phyloP scores from a whole-genome alignment of 106 monocot genomes.

The Alisma plantagoaquatica region DNA sequence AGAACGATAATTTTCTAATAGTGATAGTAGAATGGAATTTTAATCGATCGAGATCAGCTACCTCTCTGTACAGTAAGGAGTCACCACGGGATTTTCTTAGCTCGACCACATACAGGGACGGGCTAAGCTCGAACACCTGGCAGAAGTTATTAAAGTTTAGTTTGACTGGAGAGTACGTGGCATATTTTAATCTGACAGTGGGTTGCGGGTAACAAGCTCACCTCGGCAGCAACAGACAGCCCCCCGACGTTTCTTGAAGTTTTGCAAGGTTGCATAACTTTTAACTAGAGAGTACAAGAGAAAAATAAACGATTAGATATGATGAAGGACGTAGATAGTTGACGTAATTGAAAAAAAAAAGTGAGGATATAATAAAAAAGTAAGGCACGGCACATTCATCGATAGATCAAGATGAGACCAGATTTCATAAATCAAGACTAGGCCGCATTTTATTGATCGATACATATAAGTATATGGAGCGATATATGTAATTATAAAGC shows the following conservation, averaged over 20 bases:
- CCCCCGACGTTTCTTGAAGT: constrained; percentile 24
- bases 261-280: constrained; percentile 44
- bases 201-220: constrained; percentile 1
- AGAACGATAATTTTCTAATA: neutral
- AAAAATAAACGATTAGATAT: neutral
- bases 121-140: constrained; percentile 81
- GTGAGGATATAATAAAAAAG: neutral
- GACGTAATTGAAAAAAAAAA: neutral
- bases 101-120: constrained; percentile 75
- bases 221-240: constrained; percentile 68
- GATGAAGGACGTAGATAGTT: neutral
- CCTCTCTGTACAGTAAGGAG: constrained; percentile 59
- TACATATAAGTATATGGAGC: too few species aligned
- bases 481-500: too few species aligned
- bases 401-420: too few species aligned
- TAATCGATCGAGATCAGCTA: constrained; percentile 8
- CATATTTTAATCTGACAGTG: neutral
- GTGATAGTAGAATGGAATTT: neutral
- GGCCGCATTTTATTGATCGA: too few species aligned
- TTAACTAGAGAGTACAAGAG: constrained; percentile 35
- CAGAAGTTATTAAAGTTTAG: neutral
- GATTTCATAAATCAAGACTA: too few species aligned
- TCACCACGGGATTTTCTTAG: constrained; percentile 66
- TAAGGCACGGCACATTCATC: too few species aligned
- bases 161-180: neutral